Evolutionary conservation across 1,284 basidiomycete species (phyloP).

Genomic region (Austroboletus novae-zelandiae): DNA sequence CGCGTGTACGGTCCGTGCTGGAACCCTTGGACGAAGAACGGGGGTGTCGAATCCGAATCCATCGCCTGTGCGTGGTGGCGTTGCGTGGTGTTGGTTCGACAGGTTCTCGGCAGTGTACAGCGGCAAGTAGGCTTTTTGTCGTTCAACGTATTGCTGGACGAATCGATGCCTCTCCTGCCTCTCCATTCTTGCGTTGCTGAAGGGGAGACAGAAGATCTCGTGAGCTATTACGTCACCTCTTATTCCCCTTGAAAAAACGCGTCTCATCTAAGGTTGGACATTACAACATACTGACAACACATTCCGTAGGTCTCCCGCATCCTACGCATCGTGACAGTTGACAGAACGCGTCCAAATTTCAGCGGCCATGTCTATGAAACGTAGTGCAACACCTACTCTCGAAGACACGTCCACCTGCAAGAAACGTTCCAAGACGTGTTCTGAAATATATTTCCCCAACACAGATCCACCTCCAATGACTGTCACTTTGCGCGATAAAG

Average conservation of each 20-base stretch:
- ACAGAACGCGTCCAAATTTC: neutral
- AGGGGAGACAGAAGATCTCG: neutral
- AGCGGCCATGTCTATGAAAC: slow-evolving; percentile 18
- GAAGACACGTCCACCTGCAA: slow-evolving; percentile 14
- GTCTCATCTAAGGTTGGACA: neutral
- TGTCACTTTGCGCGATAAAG: slow-evolving; percentile 36
- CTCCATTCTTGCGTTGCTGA: slow-evolving; percentile 10
- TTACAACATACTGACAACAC: slow-evolving; percentile 1
- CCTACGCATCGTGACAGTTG: neutral
- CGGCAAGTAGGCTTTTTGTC: slow-evolving; percentile 46
- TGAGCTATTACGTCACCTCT: slow-evolving; percentile 10
- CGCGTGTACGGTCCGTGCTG: slow-evolving; percentile 8
- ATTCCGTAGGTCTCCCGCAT: slow-evolving; percentile 1
- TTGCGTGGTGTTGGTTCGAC: slow-evolving; percentile 30
- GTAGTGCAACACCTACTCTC: slow-evolving; percentile 3
- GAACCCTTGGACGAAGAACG: slow-evolving; percentile 50
- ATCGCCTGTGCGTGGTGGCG: slow-evolving; percentile 1
- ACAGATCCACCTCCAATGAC: slow-evolving; percentile 26
- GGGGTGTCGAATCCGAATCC: slow-evolving; percentile 54
- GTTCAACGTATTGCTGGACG: slow-evolving; percentile 48
- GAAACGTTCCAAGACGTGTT: slow-evolving; percentile 27
- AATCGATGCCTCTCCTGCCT: slow-evolving; percentile 43
- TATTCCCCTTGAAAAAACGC: neutral
- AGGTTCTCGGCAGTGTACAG: slow-evolving; percentile 46
- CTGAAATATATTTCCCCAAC: slow-evolving; percentile 16